Conservation (phyloP, 2,329 filamentous ascomycete genomes). For the Didymosphaeria variabile region DNA sequence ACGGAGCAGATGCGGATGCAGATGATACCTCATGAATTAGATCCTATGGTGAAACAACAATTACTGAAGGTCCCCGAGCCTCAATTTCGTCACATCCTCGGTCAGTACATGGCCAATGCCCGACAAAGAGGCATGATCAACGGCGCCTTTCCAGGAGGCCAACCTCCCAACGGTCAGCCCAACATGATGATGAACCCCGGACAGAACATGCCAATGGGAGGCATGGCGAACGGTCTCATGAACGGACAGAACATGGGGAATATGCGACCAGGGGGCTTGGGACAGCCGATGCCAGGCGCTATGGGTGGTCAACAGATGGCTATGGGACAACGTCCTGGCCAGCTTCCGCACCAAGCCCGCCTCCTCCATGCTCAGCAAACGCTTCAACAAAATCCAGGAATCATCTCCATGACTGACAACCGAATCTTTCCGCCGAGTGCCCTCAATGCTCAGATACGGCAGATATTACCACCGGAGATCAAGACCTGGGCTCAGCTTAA, state of each 20-base stretch:
- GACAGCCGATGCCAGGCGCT: constrained; percentile 36
- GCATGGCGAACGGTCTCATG: constrained; percentile 39
- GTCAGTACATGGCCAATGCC: constrained; percentile 33
- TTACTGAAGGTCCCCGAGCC: constrained; percentile 47
- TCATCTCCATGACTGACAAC: constrained; percentile 43
- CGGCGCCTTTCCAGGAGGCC: constrained; percentile 29
- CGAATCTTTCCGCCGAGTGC: constrained; percentile 43
- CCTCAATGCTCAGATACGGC: constrained; percentile 32
- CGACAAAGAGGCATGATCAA: constrained; percentile 37
- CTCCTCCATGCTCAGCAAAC: constrained; percentile 36
- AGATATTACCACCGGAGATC: constrained; percentile 58
- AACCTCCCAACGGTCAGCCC: constrained; percentile 33
- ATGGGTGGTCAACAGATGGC: constrained; percentile 34
- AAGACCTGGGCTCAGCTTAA: constrained; percentile 67
- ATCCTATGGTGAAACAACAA: constrained; percentile 40
- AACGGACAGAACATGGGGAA: constrained; percentile 36
- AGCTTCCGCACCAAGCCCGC: constrained; percentile 35
- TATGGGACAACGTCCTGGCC: constrained; percentile 38
- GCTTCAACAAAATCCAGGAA: constrained; percentile 45
- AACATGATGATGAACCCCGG: constrained; percentile 44
- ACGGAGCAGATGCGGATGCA: constrained; percentile 44
- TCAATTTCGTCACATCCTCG: constrained; percentile 41
- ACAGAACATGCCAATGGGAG: constrained; percentile 32
- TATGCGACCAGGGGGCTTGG: constrained; percentile 38
- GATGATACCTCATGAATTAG: constrained; percentile 43